Percentiles rank a stretch among this genome's conserved stretches.
Conservation (phyloP, 139 green algal genomes). For the Volvox africanus region DNA sequence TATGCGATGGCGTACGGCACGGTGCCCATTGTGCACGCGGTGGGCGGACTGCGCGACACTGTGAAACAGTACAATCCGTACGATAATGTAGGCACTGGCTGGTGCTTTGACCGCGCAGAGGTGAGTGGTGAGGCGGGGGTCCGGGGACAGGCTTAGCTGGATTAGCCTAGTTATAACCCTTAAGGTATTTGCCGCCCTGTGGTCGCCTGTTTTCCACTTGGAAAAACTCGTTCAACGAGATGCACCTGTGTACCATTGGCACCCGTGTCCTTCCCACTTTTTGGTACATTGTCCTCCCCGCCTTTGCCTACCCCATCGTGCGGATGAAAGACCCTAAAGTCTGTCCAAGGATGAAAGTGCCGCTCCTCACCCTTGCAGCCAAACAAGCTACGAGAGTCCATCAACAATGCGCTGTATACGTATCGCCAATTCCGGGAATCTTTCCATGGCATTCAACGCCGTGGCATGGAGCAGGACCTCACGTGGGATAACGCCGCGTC, state of each 20-base stretch:
- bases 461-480: conserved; percentile 90
- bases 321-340: no score
- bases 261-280: no score
- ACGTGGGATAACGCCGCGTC: conserved; percentile 91
- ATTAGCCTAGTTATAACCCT: no score
- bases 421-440: conserved; percentile 77
- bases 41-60: conserved; percentile 90
- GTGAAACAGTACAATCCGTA: conserved; percentile 86
- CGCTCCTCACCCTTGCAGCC: neutral
- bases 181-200: no score
- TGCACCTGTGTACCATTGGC: no score
- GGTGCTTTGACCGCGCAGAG: conserved; percentile 84
- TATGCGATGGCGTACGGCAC: conserved; percentile 99
- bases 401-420: conserved; percentile 83
- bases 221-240: no score
- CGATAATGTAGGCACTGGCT: conserved; percentile 86
- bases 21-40: conserved; percentile 92
- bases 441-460: conserved; percentile 76
- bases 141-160: no score
- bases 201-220: no score
- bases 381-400: conserved; percentile 73
- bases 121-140: conserved; percentile 3
- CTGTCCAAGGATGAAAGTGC: neutral
- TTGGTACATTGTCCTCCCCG: no score
- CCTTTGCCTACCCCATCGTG: no score